Conservation (phyloP, 2,329 filamentous ascomycete genomes). For the Ilyonectria robusta region DNA sequence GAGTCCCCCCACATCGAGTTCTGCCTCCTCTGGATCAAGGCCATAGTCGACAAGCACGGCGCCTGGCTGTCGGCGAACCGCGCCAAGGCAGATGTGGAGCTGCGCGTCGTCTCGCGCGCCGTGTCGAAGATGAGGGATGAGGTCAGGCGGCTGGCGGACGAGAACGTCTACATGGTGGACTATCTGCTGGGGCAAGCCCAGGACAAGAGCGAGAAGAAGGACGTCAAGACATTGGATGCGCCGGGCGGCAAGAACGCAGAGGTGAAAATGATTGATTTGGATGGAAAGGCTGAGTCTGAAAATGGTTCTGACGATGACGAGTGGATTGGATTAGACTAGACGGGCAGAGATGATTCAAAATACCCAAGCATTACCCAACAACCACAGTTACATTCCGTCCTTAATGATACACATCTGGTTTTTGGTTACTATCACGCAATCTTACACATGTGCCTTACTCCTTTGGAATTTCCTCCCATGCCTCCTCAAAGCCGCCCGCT, state of each 20-base stretch:
- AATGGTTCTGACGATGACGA: slow-evolving; percentile 59
- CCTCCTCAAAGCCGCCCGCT: slow-evolving; percentile 73
- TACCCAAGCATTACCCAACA: slow-evolving; percentile 38
- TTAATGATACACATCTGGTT: slow-evolving; percentile 7
- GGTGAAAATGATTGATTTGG: slow-evolving; percentile 51
- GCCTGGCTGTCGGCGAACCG: slow-evolving; percentile 86
- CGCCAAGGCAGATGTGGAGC: slow-evolving; percentile 84
- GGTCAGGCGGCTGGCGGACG: slow-evolving; percentile 85
- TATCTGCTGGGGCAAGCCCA: slow-evolving; percentile 76
- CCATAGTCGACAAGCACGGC: slow-evolving; percentile 85
- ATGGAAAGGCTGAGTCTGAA: slow-evolving; percentile 51
- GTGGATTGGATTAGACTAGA: slow-evolving; percentile 66
- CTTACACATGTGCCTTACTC: slow-evolving; percentile 10
- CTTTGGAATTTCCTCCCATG: slow-evolving; percentile 68
- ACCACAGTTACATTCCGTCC: slow-evolving; percentile 25
- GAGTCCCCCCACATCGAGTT: slow-evolving; percentile 95
- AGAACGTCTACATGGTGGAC: slow-evolving; percentile 91
- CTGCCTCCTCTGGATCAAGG: slow-evolving; percentile 92
- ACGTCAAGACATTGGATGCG: slow-evolving; percentile 39
- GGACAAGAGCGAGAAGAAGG: slow-evolving; percentile 46
- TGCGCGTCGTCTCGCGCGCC: slow-evolving; percentile 86
- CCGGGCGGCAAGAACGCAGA: slow-evolving; percentile 40
- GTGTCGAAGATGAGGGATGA: slow-evolving; percentile 86
- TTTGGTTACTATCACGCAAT: slow-evolving; percentile 1
- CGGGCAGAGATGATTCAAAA: slow-evolving; percentile 41